These are phyloP conservation scores for Yarrowia galli DNA, from an alignment of 1,139 yeast species.

Conservation along the genomic window DNA sequence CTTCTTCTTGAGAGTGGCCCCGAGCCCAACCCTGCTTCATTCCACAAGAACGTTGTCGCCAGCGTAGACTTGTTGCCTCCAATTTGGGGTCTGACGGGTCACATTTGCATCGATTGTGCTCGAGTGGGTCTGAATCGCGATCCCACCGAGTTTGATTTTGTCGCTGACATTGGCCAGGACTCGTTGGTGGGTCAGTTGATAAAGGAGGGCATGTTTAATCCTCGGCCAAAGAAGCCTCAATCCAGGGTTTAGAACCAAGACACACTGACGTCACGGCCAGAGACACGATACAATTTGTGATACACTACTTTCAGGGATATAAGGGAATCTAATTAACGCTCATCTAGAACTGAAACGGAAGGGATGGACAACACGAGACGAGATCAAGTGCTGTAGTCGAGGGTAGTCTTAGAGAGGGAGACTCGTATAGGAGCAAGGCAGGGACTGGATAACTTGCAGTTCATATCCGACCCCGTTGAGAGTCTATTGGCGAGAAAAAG, in stretches of 20 bases:
- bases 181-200: slow-evolving; percentile 9
- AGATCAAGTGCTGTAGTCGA: too few relatives aligned
- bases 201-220: slow-evolving; percentile 25
- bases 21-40: slow-evolving; percentile 18
- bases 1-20: slow-evolving; percentile 9
- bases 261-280: too few relatives aligned
- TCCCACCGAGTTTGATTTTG: slow-evolving; percentile 34
- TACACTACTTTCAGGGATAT: neutral
- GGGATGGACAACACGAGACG: neutral
- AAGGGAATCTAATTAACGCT: neutral
- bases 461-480: neutral
- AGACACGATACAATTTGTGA: neutral
- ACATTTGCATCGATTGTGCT: slow-evolving; percentile 33
- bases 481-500: neutral
- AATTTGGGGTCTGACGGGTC: slow-evolving; percentile 31
- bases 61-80: slow-evolving; percentile 21
- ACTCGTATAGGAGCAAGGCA: neutral
- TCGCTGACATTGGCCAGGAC: slow-evolving; percentile 29
- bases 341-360: neutral
- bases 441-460: neutral
- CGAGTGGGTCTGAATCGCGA: slow-evolving; percentile 16
- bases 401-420: too few relatives aligned
- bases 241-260: neutral
- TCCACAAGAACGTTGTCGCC: slow-evolving; percentile 4
- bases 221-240: neutral